Base-by-base conservation (phyloP, 495 filamentous ascomycete species). In the Aspergillus nidulans region DNA sequence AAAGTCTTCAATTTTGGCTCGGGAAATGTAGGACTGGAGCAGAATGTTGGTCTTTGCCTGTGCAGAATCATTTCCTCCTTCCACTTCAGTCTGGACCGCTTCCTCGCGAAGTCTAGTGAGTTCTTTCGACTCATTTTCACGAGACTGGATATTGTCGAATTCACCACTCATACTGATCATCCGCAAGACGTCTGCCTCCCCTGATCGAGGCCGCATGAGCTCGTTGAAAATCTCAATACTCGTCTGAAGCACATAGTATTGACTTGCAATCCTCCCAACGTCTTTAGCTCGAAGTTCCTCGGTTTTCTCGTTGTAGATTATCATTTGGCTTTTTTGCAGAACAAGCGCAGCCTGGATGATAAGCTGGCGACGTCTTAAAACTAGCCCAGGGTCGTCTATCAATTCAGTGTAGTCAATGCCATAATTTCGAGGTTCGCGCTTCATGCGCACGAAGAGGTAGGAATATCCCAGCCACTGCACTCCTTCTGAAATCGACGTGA, bases 391-490 rank as follows among this genome's bases (percentile, higher is more conserved):
- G 63, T 99, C 94, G 61, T 96, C 86, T 19, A 81, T 77, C 34
- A 87, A 86, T 71, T 97, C 94, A n/a, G 86, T 76, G 85, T 85
- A 97, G 44, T 95, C 90, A 51, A 99, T 96, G n/a, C 92, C 95
- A 66, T 99, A 99, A 7, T 85, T 81, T 53, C 92, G 82, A 1
- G 92, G 95, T 61, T 91, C 96, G 40, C 86, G 84, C 65, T 88
- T 84, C 94, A 97, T 97, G 28, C 94, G 86, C 38, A 97, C 92
- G 60, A 92, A 97, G 3, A 99, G 79, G 65, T 97, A 99, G 2
- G 92, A 96, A 67, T 99, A 97, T 12, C 94, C 91, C 10, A 99
- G 84, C 94, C 94, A 99, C 63, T 92, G 88, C 0, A 96, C 91
- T 5, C 87, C 94, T 69, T 99, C 94, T 10, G 84, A 69, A n/a